Percentiles rank a stretch among this genome's conserved stretches.
Evolutionary conservation across 1,284 basidiomycete genomes (phyloP).

Genomic region (Malassezia sp.): DNA sequence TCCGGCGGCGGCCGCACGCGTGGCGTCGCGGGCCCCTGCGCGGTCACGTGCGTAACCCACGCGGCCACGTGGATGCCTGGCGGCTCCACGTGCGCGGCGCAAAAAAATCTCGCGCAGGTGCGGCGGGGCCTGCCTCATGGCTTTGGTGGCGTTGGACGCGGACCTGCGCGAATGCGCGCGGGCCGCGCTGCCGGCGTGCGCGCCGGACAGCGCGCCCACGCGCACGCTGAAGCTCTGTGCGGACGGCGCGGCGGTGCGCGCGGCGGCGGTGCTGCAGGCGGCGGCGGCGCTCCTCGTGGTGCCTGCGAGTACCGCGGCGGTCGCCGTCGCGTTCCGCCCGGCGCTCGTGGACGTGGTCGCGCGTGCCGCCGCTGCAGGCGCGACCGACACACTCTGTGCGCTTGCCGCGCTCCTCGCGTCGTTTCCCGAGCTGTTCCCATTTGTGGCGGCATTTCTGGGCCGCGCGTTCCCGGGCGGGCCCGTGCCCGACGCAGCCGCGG

Average conservation of each 20-base stretch:
- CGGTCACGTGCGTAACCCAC: too few relatives aligned
- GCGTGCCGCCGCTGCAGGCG: slow-evolving; percentile 4
- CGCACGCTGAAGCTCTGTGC: slow-evolving; percentile 2
- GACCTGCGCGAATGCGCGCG: slow-evolving; percentile 11
- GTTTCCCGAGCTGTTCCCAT: slow-evolving; percentile 24
- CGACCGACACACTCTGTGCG: slow-evolving; percentile 18
- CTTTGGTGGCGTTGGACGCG: not conserved
- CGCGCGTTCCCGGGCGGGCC: slow-evolving; percentile 18
- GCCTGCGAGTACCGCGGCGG: slow-evolving; percentile 24
- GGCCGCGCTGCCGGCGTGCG: not conserved
- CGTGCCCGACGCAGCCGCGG: slow-evolving; percentile 13
- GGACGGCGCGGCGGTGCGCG: not conserved
- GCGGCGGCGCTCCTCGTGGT: slow-evolving; percentile 23
- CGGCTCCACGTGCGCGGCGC: not conserved
- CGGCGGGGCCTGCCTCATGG: not conserved
- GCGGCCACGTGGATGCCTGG: too few relatives aligned
- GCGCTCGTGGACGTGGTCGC: slow-evolving; percentile 38
- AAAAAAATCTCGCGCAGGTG: slow-evolving; percentile 1
- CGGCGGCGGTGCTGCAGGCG: slow-evolving; percentile 1
- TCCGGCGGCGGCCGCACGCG: not conserved
- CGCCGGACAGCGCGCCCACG: not conserved
- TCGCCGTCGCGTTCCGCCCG: slow-evolving; percentile 37
- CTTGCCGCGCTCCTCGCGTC: slow-evolving; percentile 28
- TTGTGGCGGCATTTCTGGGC: not conserved
- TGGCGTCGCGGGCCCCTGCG: not conserved